Conservation (phyloP, 371 early-diverging fungal species). For the Mucor irregularis region DNA sequence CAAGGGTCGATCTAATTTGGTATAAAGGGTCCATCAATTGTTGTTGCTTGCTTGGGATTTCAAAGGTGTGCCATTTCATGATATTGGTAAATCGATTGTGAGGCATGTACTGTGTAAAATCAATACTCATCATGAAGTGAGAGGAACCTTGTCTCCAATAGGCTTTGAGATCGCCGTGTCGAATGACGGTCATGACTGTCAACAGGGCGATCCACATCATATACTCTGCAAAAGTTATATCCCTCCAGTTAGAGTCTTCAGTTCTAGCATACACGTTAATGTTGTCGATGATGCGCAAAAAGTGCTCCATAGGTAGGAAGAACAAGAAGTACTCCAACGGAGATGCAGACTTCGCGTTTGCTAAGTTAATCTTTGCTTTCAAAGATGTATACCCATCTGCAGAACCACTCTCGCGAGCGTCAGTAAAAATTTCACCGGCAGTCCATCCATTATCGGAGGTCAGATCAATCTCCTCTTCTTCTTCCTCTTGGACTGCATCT, state of each 20-base stretch:
- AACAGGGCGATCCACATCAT: conserved; percentile 4
- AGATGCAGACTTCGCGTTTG: not conserved
- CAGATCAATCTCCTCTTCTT: conserved; percentile 5
- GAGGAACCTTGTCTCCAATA: no score
- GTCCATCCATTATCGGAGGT: not conserved
- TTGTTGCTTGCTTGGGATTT: not conserved
- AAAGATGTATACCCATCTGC: no score
- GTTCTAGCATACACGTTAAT: not conserved
- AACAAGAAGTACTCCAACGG: conserved; percentile 8
- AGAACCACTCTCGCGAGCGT: no score
- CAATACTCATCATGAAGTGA: no score
- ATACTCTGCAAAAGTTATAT: not conserved
- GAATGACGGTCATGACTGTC: conserved; percentile 1
- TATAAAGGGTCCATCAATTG: not conserved
- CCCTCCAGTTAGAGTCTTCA: not conserved
- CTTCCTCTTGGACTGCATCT: not conserved
- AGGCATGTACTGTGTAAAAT: not conserved
- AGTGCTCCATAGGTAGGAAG: not conserved
- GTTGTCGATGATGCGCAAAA: not conserved
- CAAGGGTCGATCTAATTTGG: not conserved
- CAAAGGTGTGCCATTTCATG: not conserved
- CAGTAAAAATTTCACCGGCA: not conserved
- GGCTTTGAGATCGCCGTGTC: not conserved
- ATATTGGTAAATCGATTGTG: not conserved
- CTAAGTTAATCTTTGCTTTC: no score